Base-by-base conservation (phyloP, 2,329 filamentous ascomycete species). In the Cytospora schulzeri region DNA sequence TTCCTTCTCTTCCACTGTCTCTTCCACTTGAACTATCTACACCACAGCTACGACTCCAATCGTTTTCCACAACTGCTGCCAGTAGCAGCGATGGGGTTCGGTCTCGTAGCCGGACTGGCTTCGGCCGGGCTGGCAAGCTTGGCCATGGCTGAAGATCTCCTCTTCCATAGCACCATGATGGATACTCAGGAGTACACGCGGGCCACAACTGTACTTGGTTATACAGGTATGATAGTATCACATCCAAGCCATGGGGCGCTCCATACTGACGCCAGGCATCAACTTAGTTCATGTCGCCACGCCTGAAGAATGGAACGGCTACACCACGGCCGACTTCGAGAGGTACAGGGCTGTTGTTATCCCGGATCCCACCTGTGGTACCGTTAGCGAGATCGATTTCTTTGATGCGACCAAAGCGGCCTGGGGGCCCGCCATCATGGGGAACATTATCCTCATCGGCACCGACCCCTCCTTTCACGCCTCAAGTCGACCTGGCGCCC, bases 321-420 rank as follows among this genome's bases (percentile, higher is more conserved):
- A 79, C 73, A 77, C 73, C 9, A 76, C 77, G 2, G 72, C 71
- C 41, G 79, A 81, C 65, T 80, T 80, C 69, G 73, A 77, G 54
- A 72, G 74, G 62, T 81, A 75, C 75, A 79, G 78, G 69, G 79
- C 79, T 15, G 77, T 81, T 58, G 70, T 81, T 60, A 71, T 81
- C 45, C 75, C 77, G 8, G 79, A 81, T 65, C 74, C 77, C 14
- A 70, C 73, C 55, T 76, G 76, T 65, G 72, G 71, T 9, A 68
- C 64, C 8, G 68, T 70, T 57, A 65, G 61, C 58, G 67, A 69
- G 17, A 73, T 80, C 63, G 68, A 73, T 31, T 77, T 79, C 62
- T 71, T 80, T 12, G 71, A 75, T 33, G 73, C 75, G 45, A 77
- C 77, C 28, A 78, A 78, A 65, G 68, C 70, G 4, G 68, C 69